Evolutionary conservation across 148 eudicot genomes (phyloP).

Genomic region (Heliamphora exappendiculata): DNA sequence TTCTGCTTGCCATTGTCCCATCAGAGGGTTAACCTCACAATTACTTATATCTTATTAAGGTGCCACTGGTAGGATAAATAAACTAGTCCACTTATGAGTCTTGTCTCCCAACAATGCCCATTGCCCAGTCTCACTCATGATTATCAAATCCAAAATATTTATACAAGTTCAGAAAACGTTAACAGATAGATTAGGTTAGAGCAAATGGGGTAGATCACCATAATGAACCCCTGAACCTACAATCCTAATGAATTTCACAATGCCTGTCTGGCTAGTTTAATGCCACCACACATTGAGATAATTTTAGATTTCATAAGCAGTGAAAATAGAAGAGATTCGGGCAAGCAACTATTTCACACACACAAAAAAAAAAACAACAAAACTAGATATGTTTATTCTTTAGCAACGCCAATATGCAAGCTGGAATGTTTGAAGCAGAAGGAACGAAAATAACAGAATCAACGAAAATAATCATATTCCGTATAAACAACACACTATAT

Average conservation of each 20-base stretch:
- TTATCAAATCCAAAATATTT: background rate
- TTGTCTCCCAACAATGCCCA: background rate
- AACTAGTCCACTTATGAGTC: background rate
- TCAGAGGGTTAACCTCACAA: background rate
- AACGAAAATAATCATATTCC: background rate
- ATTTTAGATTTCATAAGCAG: background rate
- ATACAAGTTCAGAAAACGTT: no score
- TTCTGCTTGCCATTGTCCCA: background rate
- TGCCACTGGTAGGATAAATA: background rate
- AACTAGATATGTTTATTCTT: background rate
- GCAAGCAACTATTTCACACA: background rate
- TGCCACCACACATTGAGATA: background rate
- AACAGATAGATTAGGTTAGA: no score
- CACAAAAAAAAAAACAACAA: background rate
- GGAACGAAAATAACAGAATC: no score
- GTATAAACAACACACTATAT: background rate
- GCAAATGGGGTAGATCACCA: background rate
- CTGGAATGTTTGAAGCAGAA: background rate
- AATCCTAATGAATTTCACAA: background rate
- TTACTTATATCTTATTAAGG: background rate
- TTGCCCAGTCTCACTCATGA: background rate
- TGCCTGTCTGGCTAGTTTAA: background rate
- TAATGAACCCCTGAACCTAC: no score
- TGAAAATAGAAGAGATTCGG: background rate
- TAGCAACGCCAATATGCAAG: background rate